phyloP scores from a whole-genome alignment of 2,329 filamentous ascomycete genomes.

The Pseudogymnoascus sp. region DNA sequence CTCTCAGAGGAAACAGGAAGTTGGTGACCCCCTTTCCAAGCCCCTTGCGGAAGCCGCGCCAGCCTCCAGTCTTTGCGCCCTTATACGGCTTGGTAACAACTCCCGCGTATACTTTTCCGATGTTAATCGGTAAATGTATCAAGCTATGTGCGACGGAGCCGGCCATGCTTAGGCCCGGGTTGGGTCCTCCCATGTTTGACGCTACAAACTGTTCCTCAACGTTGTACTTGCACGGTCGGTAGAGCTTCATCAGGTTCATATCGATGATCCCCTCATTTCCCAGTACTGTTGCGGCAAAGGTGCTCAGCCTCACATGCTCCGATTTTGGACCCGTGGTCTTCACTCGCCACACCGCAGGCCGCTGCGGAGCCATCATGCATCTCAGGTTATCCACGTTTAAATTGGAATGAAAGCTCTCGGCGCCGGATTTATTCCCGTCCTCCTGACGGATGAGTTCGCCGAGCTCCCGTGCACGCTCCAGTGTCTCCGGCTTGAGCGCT shows the following conservation, averaged over 20 bases:
- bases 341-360: conserved; percentile 64
- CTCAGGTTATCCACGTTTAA: conserved; percentile 54
- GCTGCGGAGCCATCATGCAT: conserved; percentile 58
- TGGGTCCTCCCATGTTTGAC: conserved; percentile 14
- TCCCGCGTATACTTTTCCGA: conserved; percentile 14
- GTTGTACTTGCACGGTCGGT: conserved; percentile 14
- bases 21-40: conserved; percentile 13
- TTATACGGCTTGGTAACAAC: conserved; percentile 15
- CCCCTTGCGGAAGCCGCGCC: conserved; percentile 14
- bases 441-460: conserved; percentile 59
- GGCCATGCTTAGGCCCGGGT: conserved; percentile 14
- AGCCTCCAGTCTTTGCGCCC: conserved; percentile 12
- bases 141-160: conserved; percentile 16
- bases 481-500: conserved; percentile 48
- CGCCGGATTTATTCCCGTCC: conserved; percentile 50
- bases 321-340: conserved; percentile 51
- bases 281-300: conserved; percentile 60
- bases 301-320: conserved; percentile 44
- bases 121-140: conserved; percentile 13
- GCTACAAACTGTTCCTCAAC: conserved; percentile 13
- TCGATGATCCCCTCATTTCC: conserved; percentile 54
- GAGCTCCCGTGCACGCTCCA: conserved; percentile 36
- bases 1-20: conserved; percentile 13
- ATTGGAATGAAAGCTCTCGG: conserved; percentile 58
- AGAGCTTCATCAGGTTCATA: conserved; percentile 12